Evolutionary conservation across 2,329 filamentous ascomycete genomes (phyloP).

Genomic region (Elsinoe australis): DNA sequence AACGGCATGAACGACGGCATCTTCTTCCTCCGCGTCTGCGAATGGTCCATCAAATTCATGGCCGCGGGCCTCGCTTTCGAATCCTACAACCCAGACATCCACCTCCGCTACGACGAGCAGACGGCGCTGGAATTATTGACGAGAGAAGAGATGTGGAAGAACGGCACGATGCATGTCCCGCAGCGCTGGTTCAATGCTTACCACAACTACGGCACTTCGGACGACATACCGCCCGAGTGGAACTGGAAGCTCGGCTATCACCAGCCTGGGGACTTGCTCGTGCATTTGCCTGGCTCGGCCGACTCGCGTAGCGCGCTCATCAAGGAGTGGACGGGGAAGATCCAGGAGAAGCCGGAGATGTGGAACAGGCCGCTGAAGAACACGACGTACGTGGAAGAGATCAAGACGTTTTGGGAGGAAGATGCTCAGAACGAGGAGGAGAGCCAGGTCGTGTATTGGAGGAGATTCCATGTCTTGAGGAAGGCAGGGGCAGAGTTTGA

Average conservation of each 20-base stretch:
- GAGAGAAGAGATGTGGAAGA: slow-evolving; percentile 15
- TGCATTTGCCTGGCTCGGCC: slow-evolving; percentile 10
- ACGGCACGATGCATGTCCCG: slow-evolving; percentile 20
- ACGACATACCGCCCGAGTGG: slow-evolving; percentile 14
- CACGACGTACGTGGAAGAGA: not conserved
- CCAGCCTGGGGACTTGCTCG: slow-evolving; percentile 21
- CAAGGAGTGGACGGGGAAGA: not conserved
- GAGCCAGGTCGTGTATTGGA: slow-evolving; percentile 27
- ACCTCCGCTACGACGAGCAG: slow-evolving; percentile 22
- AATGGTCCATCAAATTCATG: slow-evolving; percentile 24
- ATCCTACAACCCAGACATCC: slow-evolving; percentile 18
- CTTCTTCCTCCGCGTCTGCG: slow-evolving; percentile 29
- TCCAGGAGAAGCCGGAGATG: not conserved
- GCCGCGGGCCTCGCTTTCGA: slow-evolving; percentile 23
- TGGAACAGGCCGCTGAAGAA: not conserved
- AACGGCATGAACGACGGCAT: slow-evolving; percentile 27
- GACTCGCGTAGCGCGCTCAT: not conserved
- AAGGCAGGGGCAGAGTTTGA: slow-evolving; percentile 22
- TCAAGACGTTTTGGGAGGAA: slow-evolving; percentile 17
- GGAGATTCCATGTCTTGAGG: slow-evolving; percentile 24
- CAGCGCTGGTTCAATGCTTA: slow-evolving; percentile 26
- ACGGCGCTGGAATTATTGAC: slow-evolving; percentile 19
- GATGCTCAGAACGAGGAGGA: slow-evolving; percentile 21
- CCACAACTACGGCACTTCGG: slow-evolving; percentile 29
- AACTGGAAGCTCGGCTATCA: slow-evolving; percentile 6